Conservation (phyloP, 2,329 filamentous ascomycete genomes). For the Monascus ruber region DNA sequence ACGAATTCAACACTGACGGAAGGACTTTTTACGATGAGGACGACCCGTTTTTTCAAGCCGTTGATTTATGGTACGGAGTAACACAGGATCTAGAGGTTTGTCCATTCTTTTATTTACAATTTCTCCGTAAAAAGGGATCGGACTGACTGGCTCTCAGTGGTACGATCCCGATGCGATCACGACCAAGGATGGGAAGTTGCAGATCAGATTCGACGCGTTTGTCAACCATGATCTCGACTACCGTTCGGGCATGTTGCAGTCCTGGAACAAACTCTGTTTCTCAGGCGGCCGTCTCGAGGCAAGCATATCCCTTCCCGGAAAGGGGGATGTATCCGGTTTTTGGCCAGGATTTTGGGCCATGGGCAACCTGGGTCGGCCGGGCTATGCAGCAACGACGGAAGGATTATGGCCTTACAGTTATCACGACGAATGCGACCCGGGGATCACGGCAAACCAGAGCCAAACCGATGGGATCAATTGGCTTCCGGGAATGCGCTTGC, state of each 20-base stretch:
- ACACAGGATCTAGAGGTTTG: too few relatives aligned
- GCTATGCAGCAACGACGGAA: slow-evolving; percentile 58
- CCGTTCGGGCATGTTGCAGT: slow-evolving; percentile 61
- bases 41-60: slow-evolving; percentile 6
- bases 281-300: slow-evolving; percentile 60
- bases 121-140: too few relatives aligned
- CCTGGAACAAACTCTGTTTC: slow-evolving; percentile 64
- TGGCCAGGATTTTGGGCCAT: slow-evolving; percentile 70
- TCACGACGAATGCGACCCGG: slow-evolving; percentile 54
- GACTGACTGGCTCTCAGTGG: slow-evolving; percentile 36
- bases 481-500: slow-evolving; percentile 59
- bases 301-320: slow-evolving; percentile 52
- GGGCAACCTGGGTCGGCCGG: slow-evolving; percentile 60
- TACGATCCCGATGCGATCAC: slow-evolving; percentile 58
- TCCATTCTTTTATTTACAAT: too few relatives aligned
- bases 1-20: slow-evolving; percentile 58
- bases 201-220: too few relatives aligned
- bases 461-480: slow-evolving; percentile 50
- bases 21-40: slow-evolving; percentile 56
- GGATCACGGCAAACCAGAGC: slow-evolving; percentile 42
- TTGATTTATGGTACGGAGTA: slow-evolving; percentile 56
- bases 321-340: slow-evolving; percentile 41
- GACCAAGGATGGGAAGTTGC: slow-evolving; percentile 36
- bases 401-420: slow-evolving; percentile 68
- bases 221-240: slow-evolving; percentile 25